phyloP scores from a whole-genome alignment of 176 grass and related monocot genomes.

The Zea luxurians region DNA sequence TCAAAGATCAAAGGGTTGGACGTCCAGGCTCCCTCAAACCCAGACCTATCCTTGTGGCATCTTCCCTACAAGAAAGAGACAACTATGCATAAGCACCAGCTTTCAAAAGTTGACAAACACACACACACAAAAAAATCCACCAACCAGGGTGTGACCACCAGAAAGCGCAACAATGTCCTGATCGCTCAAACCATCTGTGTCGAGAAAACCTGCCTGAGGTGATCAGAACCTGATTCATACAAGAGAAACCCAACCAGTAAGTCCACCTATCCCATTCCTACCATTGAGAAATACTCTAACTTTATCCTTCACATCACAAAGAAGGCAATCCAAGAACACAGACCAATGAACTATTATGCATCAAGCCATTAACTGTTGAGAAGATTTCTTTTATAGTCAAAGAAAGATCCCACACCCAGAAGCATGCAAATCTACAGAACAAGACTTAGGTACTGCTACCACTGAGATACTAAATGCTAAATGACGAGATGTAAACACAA shows the following conservation, averaged over 20 bases:
- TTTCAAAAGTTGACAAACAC: not conserved
- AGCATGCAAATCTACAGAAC: too few species aligned
- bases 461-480: too few species aligned
- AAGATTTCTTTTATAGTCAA: not conserved
- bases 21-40: constrained; percentile 91
- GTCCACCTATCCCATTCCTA: not conserved
- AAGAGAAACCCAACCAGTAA: constrained; percentile 21
- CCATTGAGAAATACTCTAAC: not conserved
- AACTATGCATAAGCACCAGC: constrained; percentile 1
- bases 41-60: constrained; percentile 91
- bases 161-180: constrained; percentile 97
- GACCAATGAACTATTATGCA: not conserved
- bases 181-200: constrained; percentile 85
- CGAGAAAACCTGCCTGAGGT: constrained; percentile 89
- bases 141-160: constrained; percentile 88
- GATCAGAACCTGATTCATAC: constrained; percentile 76
- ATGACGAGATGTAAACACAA: too few species aligned
- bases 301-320: constrained; percentile 3
- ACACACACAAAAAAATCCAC: constrained; percentile 21
- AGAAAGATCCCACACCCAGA: not conserved
- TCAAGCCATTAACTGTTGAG: too few species aligned
- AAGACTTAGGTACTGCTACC: too few species aligned
- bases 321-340: not conserved
- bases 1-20: constrained; percentile 78
- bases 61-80: constrained; percentile 65